Base-by-base conservation (phyloP, 345 rosid genomes). In the Punica granatum region DNA sequence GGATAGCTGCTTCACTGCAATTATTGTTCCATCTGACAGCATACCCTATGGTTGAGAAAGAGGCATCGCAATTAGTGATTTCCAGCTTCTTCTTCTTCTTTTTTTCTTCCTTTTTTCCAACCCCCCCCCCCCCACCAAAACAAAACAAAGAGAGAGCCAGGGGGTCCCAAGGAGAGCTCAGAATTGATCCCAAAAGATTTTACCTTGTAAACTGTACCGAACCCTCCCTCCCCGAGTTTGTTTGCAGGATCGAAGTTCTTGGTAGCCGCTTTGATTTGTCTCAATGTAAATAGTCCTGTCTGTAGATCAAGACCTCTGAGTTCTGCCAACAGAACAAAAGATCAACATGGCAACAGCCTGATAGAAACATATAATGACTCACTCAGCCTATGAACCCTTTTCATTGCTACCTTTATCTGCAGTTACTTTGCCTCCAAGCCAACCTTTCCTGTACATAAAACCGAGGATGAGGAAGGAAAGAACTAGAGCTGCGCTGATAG, bases 191-290 rank as follows among this genome's bases (percentile, higher is more conserved):
- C 23, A 5, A 56, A 26, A 26, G 26, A 12, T 2, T 4, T 74
- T 74, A 87, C 96, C 81, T 79, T 89, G 72, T 87, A 87, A 63
- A 89, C 92, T 62, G 82, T 70, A 75, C 96, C 92, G 73, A 87
- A 87, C 67, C 96, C 96, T 76, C 92, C 92, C 82, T 89, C 89
- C 33, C 92, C 96, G 60, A 89, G 69, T 74, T 89, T 89, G 71
- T 77, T 78, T 9, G 78, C 69, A 32, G 75, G 76, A 72, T 81
- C 88, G 32, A 89, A 89, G 75, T 85, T 79, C 66, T 77, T 68
- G 25, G 92, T 89, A 33, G 96, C 92, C 65, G 85, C 89, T 74
- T 87, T 80, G 26, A 87, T 85, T 74, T 87, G 90, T 66, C 75
- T 72, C 68, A 87, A 75, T 61, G 86, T 74, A 78, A 84, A 89